phyloP scores from a whole-genome alignment of 2,329 filamentous ascomycete genomes.

The Colletotrichum zoysiae region DNA sequence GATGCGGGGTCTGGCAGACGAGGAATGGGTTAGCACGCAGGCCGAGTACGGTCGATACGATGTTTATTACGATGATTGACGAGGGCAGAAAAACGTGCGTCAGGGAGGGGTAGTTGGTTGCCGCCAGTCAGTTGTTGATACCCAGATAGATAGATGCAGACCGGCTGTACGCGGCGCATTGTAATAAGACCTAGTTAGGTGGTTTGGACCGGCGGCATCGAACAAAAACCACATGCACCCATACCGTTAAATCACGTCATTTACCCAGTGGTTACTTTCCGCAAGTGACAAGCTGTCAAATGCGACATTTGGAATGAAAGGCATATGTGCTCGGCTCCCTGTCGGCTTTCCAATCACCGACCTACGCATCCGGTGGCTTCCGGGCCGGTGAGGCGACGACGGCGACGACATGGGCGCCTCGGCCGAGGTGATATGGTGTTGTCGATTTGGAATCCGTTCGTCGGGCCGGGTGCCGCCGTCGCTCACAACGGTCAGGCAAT shows the following conservation, averaged over 20 bases:
- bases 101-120: neutral
- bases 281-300: neutral
- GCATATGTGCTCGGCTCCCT: neutral
- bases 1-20: constrained; percentile 66
- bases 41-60: constrained; percentile 70
- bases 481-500: neutral
- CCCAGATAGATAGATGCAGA: neutral
- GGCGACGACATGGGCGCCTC: constrained; percentile 4
- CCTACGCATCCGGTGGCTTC: constrained; percentile 10
- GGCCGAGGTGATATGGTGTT: constrained; percentile 17
- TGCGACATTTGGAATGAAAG: neutral
- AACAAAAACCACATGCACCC: neutral
- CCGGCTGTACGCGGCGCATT: neutral
- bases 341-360: neutral
- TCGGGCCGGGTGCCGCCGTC: constrained; percentile 12
- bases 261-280: neutral
- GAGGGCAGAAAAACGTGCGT: neutral
- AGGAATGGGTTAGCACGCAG: constrained; percentile 75
- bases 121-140: constrained; percentile 1
- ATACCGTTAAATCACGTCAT: neutral
- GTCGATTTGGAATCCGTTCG: constrained; percentile 29
- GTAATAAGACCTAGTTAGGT: neutral
- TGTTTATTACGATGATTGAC: constrained; percentile 63
- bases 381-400: neutral
- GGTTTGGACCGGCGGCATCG: neutral